Evolutionary conservation across 106 monocot genomes (phyloP), one percentile per base, ranked within the genome.

Genomic region (Dioscorea zingiberensis): DNA sequence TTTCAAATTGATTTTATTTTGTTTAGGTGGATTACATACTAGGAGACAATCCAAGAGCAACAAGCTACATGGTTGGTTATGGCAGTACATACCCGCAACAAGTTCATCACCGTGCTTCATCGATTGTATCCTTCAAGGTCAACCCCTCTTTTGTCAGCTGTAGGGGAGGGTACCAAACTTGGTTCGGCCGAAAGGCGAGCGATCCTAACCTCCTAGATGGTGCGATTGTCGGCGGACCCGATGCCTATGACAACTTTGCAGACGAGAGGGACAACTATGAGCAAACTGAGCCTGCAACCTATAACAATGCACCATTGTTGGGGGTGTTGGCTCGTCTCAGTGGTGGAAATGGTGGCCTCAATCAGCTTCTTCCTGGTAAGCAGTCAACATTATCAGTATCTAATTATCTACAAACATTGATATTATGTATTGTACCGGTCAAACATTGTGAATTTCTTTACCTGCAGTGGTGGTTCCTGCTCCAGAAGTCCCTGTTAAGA

Each of bases 51-150:
- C 95, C 95, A 2, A 83, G 95, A 30, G 95, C 77, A 1, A 97
- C 91, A 4, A 97, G 95, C 70, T 97, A 97, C 83, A 97, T 97
- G 95, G 91, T 97, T 7, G 95, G 95, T 11, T 97, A 97, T 24
- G 95, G 95, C 0, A 49, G 14, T 26, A 88, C 81, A 3, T 97
- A 84, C 71, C 91, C 95, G 0, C 83, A 78, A 56, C 95, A 88
- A 44, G 95, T 92, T 11, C 95, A 97, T 66, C 95, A 97, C 79
- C 91, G 91, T 19, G 95, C 71, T 13, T 83, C 91, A 21, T 97
- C 95, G 2, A 97, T 97, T 24, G 85, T 86, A 21, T 97, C 95
- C 19, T 68, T 88, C 63, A 91, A 86, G 72, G 83, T 81, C 26
- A 69, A 88, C 47, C 81, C 92, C 1, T 19, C 74, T 0, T 92